Conservation (phyloP, 2,329 filamentous ascomycete genomes). For the Cordyceps pruinosa region DNA sequence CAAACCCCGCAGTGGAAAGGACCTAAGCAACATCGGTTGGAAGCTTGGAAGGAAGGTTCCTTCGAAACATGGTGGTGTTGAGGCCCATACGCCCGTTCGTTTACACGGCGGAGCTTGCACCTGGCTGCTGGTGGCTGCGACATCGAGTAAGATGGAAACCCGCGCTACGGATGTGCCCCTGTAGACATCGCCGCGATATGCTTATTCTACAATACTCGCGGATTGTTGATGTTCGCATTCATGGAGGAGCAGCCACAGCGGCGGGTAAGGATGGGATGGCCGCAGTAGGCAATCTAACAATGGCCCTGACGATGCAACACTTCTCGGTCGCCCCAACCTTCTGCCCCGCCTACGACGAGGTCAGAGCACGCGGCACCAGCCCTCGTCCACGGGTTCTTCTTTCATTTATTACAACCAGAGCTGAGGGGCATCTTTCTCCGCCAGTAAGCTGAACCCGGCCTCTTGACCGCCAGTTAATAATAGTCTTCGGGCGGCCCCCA, state of each 20-base stretch:
- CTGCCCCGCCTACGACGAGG: slow-evolving; percentile 3
- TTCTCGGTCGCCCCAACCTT: neutral
- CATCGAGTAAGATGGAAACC: neutral
- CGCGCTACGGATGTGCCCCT: neutral
- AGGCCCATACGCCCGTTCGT: slow-evolving; percentile 3
- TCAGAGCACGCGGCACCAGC: slow-evolving; percentile 6
- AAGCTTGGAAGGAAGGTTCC: neutral
- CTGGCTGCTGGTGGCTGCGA: neutral
- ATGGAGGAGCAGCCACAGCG: neutral
- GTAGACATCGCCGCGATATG: neutral
- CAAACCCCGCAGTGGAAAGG: no score
- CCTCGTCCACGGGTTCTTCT: no score
- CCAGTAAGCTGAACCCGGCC: neutral
- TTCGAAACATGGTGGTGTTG: neutral
- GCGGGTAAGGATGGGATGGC: no score
- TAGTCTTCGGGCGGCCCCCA: neutral
- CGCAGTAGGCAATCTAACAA: neutral
- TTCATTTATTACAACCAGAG: no score
- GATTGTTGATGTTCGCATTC: neutral
- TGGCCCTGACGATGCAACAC: neutral
- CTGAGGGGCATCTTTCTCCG: neutral
- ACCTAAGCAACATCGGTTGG: no score
- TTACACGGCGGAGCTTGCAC: neutral
- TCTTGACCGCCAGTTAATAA: neutral
- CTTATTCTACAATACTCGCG: neutral